These are phyloP conservation scores for Candida tibetensis DNA, from an alignment of 805 yeast species.

Conservation along the genomic window DNA sequence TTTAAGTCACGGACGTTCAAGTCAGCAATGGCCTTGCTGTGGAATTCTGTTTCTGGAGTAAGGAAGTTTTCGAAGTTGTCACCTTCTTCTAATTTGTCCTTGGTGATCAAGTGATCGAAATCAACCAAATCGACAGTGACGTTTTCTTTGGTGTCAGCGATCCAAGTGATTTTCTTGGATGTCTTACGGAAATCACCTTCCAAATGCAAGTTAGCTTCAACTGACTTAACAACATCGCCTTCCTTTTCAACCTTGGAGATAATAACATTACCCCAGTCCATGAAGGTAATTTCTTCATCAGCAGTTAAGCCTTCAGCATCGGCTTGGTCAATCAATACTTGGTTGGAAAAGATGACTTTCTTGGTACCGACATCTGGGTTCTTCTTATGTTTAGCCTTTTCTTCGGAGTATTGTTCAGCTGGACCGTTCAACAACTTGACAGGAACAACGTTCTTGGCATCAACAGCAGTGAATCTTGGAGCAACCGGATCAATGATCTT, in stretches of 20 bases:
- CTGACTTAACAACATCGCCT: constrained; percentile 22
- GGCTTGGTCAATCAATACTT: constrained; percentile 25
- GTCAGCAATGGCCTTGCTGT: constrained; percentile 23
- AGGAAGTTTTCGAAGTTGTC: constrained; percentile 31
- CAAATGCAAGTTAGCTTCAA: constrained; percentile 29
- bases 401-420: constrained; percentile 17
- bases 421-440: constrained; percentile 48
- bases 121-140: constrained; percentile 25
- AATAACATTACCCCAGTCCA: constrained; percentile 34
- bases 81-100: constrained; percentile 31
- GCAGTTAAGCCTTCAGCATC: constrained; percentile 25
- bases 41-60: constrained; percentile 26
- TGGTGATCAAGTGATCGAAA: constrained; percentile 33
- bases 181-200: constrained; percentile 34
- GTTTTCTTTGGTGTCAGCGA: constrained; percentile 29
- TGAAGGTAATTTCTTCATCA: constrained; percentile 29
- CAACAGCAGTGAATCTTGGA: constrained; percentile 89
- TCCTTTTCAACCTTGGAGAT: constrained; percentile 23
- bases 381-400: constrained; percentile 31
- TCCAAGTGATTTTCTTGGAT: constrained; percentile 30
- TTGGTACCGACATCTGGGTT: constrained; percentile 27
- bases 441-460: constrained; percentile 60
- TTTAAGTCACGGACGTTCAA: constrained; percentile 23
- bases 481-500: constrained; percentile 96
- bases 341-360: constrained; percentile 20